Base-by-base conservation (phyloP, 2,329 filamentous ascomycete species). In the Aspergillus amoenus region DNA sequence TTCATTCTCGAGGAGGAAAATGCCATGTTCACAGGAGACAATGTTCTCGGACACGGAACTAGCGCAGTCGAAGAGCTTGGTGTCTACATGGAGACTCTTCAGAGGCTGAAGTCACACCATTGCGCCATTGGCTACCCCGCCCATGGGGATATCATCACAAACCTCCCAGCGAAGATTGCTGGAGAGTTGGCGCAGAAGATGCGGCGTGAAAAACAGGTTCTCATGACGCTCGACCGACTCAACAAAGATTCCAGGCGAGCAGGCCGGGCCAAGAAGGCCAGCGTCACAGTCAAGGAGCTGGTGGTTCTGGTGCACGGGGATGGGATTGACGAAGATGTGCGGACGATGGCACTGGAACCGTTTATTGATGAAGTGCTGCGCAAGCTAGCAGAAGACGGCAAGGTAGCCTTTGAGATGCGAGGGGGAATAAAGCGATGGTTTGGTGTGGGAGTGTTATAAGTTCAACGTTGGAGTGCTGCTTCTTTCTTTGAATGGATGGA, bases 11-110 rank as follows among this genome's bases (percentile, higher is more conserved):
- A 85, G 41, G 88, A 92, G 63, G 81, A 93, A 68, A 81, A 89
- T 57, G 88, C 88, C 46, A 84, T 93, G 78, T 91, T 93, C 69
- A 92, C 90, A 0, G 90, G 87, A 2, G 90, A 93, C 72, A 93
- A 91, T 65, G 84, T 93, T 1, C 80, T 93, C 0, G 90, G 90
- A 0, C 88, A 78, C 45, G 78, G 78, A 0, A 73, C 66, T 15
- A 71, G 66, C 32, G 77, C 70, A 0, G 73, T 76, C 0, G 75
- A 79, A 61, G 68, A 79, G 45, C 65, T 80, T 0, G 66, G 68
- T 4, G 57, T 57, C 2, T 80, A 68, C 53, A 76, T 79, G 70
- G 55, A 55, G 7, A 70, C 61, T 6, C 66, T 79, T 5, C 61
- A 61, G 2, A 64, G 58, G 12, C 76, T 79, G 74, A 52, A 61